Percentiles rank a stretch among this genome's conserved stretches.
phyloP scores from a whole-genome alignment of 257 asterid genomes.

The Leptodermis oblonga region DNA sequence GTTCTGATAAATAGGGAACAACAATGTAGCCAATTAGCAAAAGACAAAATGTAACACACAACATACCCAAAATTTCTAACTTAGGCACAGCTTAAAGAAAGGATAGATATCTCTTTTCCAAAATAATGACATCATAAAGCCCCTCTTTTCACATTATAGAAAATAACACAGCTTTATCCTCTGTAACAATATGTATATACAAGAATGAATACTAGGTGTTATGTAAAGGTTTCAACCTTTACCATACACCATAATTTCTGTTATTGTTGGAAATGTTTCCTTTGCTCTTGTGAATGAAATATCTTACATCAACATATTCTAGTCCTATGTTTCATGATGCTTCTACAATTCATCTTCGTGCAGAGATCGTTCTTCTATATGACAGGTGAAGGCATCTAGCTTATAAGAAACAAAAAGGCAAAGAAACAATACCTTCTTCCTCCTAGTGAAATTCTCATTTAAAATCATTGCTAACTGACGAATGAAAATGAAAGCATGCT shows the following conservation, averaged over 20 bases:
- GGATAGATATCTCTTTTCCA: neutral
- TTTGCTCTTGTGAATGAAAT: neutral
- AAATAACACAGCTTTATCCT: neutral
- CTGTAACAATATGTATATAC: neutral
- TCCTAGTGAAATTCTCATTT: constrained; percentile 64
- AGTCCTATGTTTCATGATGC: neutral
- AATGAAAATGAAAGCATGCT: constrained; percentile 80
- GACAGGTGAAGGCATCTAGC: neutral
- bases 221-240: neutral
- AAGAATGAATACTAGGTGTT: neutral
- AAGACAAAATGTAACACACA: neutral
- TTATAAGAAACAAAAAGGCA: neutral
- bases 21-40: neutral
- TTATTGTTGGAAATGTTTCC: neutral
- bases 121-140: neutral
- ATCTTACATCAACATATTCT: neutral
- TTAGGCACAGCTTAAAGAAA: neutral
- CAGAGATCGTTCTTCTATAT: neutral
- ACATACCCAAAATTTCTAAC: neutral
- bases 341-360: neutral
- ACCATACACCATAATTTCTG: neutral
- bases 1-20: constrained; percentile 11
- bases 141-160: neutral
- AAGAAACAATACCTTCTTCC: constrained; percentile 38
- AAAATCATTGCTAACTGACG: constrained; percentile 83